Conservation (phyloP, 495 filamentous ascomycete genomes). For the Podospora pseudopauciseta region DNA sequence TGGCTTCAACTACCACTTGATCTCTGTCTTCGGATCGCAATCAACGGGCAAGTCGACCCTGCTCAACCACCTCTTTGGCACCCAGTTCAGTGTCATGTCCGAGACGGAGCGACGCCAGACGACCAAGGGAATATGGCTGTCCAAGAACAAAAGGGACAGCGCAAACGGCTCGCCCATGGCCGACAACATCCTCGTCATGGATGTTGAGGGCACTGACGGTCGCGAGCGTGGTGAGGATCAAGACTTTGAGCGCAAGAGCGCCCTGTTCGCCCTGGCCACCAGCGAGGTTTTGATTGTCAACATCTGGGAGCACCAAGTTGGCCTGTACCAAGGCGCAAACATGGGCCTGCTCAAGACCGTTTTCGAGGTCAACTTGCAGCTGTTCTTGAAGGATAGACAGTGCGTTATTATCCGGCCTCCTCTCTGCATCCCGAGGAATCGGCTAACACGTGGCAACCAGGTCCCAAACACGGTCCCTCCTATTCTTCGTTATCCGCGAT, state of each 20-base stretch:
- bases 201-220: conserved; percentile 97
- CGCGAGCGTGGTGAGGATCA: conserved; percentile 96
- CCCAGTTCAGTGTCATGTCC: conserved; percentile 94
- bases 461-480: conserved; percentile 81
- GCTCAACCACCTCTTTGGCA: conserved; percentile 93
- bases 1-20: conserved; percentile 98
- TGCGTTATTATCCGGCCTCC: conserved; percentile 42
- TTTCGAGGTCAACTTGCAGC: conserved; percentile 95
- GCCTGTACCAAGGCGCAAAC: conserved; percentile 95
- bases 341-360: conserved; percentile 98
- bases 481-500: conserved; percentile 98
- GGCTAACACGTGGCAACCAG: conserved; percentile 40
- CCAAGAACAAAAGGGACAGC: conserved; percentile 74
- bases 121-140: conserved; percentile 99
- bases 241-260: conserved; percentile 97
- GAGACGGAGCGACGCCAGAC: conserved; percentile 88
- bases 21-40: conserved; percentile 97
- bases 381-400: conserved; percentile 93
- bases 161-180: conserved; percentile 61
- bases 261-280: conserved; percentile 92
- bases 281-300: conserved; percentile 98
- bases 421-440: neutral
- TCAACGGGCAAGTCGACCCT: conserved; percentile 98
- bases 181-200: conserved; percentile 98
- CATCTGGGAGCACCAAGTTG: conserved; percentile 98